phyloP scores from a whole-genome alignment of 1,284 basidiomycete species.

The Inonotus obliquus region DNA sequence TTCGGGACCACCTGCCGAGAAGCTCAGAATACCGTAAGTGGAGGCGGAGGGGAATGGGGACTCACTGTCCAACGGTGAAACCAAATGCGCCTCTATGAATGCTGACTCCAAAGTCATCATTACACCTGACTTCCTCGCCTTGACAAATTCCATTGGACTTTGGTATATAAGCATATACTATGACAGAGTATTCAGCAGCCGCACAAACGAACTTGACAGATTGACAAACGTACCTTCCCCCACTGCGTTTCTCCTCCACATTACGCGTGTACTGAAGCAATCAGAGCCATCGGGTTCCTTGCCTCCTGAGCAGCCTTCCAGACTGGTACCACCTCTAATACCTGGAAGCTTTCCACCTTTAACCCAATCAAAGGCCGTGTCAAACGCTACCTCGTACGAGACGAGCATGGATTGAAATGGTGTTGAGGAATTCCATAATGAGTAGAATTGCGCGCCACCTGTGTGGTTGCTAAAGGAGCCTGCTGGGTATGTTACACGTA shows the following conservation, averaged over 20 bases:
- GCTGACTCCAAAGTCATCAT: conserved; percentile 40
- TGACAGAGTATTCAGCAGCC: conserved; percentile 12
- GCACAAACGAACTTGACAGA: not conserved
- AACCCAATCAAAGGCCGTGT: conserved; percentile 44
- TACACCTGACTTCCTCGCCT: conserved; percentile 29
- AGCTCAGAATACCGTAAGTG: not conserved
- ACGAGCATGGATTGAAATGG: conserved; percentile 60
- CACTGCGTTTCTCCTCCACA: conserved; percentile 39
- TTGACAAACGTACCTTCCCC: conserved; percentile 35
- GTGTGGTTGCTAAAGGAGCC: conserved; percentile 55
- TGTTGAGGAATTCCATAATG: conserved; percentile 54
- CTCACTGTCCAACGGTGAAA: conserved; percentile 49
- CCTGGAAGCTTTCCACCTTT: conserved; percentile 48
- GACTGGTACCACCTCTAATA: conserved; percentile 37
- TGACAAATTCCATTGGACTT: conserved; percentile 37
- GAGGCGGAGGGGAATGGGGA: conserved; percentile 14
- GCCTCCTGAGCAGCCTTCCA: conserved; percentile 38
- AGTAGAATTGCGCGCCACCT: conserved; percentile 62
- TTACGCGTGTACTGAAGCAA: conserved; percentile 43
- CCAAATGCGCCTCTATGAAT: conserved; percentile 36
- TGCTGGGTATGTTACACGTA: conserved; percentile 59
- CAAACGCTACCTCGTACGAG: conserved; percentile 70
- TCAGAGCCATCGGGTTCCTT: conserved; percentile 35
- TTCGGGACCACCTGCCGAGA: conserved; percentile 46
- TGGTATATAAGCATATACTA: conserved; percentile 64